phyloP scores from a whole-genome alignment of 2,329 filamentous ascomycete genomes.

The Colletotrichum sp. region DNA sequence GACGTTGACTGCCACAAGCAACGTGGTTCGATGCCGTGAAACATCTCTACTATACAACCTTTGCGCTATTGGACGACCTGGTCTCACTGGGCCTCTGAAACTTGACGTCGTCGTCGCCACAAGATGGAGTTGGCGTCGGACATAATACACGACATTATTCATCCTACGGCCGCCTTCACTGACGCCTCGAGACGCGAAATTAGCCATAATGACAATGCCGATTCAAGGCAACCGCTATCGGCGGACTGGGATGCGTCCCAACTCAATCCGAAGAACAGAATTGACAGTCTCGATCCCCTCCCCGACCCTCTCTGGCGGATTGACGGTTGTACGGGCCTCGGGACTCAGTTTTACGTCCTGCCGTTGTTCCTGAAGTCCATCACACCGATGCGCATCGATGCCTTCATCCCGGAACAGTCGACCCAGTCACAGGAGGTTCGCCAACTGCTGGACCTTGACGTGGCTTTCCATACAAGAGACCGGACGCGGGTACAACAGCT shows the following conservation, averaged over 20 bases:
- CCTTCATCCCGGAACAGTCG: slow-evolving; percentile 59
- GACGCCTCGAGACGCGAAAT: neutral
- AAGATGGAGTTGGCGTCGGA: slow-evolving; percentile 59
- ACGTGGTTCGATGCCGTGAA: slow-evolving; percentile 3
- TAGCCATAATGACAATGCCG: neutral
- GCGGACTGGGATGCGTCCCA: slow-evolving; percentile 51
- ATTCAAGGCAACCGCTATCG: neutral
- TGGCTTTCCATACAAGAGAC: slow-evolving; percentile 62
- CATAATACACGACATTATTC: slow-evolving; percentile 60
- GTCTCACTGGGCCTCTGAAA: slow-evolving; percentile 13
- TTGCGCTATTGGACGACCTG: neutral
- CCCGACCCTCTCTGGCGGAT: slow-evolving; percentile 58
- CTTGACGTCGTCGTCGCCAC: neutral
- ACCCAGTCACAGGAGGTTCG: slow-evolving; percentile 46
- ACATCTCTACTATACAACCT: slow-evolving; percentile 1
- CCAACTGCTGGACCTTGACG: slow-evolving; percentile 52
- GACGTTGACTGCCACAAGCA: neutral
- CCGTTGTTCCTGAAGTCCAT: slow-evolving; percentile 54
- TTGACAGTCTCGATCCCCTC: slow-evolving; percentile 58
- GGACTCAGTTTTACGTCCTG: slow-evolving; percentile 62
- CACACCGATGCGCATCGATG: slow-evolving; percentile 60
- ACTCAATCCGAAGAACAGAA: slow-evolving; percentile 66
- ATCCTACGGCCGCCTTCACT: slow-evolving; percentile 60
- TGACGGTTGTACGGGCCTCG: slow-evolving; percentile 62
- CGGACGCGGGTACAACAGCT: slow-evolving; percentile 50